Evolutionary conservation across 2,329 filamentous ascomycete species (phyloP).

Genomic region (Fusarium phyllophilum): DNA sequence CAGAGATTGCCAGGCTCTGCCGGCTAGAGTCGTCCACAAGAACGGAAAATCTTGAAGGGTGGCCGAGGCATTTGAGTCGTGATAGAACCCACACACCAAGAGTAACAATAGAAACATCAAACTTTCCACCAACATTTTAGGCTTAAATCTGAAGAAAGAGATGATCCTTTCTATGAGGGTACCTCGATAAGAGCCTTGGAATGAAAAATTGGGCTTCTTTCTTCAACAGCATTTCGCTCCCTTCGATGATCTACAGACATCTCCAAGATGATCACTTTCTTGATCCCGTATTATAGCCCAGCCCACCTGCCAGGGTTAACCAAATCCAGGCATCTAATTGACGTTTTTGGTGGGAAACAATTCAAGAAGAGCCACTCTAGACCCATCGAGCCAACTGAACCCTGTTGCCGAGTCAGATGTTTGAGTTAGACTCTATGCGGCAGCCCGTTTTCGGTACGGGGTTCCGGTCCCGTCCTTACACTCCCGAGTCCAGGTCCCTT

Average conservation of each 20-base stretch:
- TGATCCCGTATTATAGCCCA: constrained; percentile 4
- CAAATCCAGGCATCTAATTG: constrained; percentile 37
- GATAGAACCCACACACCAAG: constrained; percentile 1
- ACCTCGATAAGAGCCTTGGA: neutral
- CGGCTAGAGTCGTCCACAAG: constrained; percentile 38
- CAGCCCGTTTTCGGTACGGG: constrained; percentile 31
- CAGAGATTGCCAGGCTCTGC: constrained; percentile 12
- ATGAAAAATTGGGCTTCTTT: neutral
- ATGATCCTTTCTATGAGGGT: neutral
- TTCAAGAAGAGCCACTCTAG: constrained; percentile 32
- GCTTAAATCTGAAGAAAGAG: neutral
- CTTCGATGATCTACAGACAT: neutral
- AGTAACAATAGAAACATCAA: constrained; percentile 9
- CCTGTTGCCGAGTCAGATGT: constrained; percentile 43
- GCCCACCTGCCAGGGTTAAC: constrained; percentile 25
- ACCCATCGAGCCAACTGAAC: constrained; percentile 40
- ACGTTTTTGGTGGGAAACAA: constrained; percentile 32
- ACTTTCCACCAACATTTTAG: constrained; percentile 4
- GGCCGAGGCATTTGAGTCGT: constrained; percentile 12
- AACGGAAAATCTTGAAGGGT: constrained; percentile 37
- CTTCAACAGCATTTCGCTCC: neutral
- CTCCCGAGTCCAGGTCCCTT: constrained; percentile 24
- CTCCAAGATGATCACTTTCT: neutral
- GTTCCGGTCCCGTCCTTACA: constrained; percentile 25
- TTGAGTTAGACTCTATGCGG: constrained; percentile 34